Evolutionary conservation across 495 filamentous ascomycete species (phyloP).

Genomic region (Trichocladium uniseriatum): DNA sequence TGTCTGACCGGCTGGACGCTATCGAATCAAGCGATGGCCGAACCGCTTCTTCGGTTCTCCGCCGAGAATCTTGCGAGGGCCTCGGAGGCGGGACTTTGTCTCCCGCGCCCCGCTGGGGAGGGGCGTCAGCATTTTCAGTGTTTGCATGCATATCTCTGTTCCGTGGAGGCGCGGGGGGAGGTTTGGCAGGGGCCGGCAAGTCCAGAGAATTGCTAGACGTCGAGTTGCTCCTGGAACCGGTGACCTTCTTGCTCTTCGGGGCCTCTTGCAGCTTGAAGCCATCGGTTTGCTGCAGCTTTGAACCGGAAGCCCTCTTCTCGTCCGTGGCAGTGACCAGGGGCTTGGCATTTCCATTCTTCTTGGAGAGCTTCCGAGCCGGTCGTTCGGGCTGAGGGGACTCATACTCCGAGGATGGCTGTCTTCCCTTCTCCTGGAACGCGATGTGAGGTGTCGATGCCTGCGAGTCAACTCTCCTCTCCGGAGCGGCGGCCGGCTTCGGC

Average conservation of each 20-base stretch:
- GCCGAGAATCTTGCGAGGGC: constrained; percentile 40
- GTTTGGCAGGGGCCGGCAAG: constrained; percentile 20
- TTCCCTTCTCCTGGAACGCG: constrained; percentile 78
- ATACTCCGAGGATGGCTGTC: constrained; percentile 48
- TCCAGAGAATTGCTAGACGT: constrained; percentile 36
- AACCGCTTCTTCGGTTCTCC: constrained; percentile 36
- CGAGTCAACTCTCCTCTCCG: constrained; percentile 32
- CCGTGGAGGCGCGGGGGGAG: constrained; percentile 14
- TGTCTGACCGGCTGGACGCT: constrained; percentile 13
- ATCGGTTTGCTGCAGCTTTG: constrained; percentile 29
- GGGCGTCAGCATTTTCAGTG: constrained; percentile 20
- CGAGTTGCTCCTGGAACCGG: constrained; percentile 55
- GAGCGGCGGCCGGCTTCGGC: constrained; percentile 17
- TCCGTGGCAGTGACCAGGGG: constrained; percentile 37
- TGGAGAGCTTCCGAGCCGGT: constrained; percentile 37
- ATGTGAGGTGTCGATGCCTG: constrained; percentile 69
- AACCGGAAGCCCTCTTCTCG: constrained; percentile 28
- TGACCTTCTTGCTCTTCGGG: constrained; percentile 55
- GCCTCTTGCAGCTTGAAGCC: constrained; percentile 70
- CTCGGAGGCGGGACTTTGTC: constrained; percentile 39
- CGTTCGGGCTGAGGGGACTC: constrained; percentile 36
- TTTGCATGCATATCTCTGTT: constrained; percentile 24
- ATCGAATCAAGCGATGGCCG: constrained; percentile 36
- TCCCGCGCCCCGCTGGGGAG: constrained; percentile 18
- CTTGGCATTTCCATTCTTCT: constrained; percentile 31